These are phyloP conservation scores for Colletotrichum sp. DNA, from an alignment of 2,329 filamentous ascomycete genomes.

Conservation along the genomic window DNA sequence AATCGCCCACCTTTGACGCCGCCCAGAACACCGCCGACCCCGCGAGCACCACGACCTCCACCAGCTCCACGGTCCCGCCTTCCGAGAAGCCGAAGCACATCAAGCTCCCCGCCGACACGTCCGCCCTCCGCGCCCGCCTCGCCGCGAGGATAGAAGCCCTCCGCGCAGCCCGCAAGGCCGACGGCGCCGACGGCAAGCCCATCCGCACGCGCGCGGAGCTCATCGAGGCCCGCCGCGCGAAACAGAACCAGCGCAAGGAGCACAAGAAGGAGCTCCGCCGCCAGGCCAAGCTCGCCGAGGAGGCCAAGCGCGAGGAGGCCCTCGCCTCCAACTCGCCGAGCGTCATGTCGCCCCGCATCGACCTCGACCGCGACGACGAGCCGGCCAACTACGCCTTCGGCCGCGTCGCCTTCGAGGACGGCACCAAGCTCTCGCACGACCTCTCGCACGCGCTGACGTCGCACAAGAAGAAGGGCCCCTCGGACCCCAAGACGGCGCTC, in stretches of 20 bases:
- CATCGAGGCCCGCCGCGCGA: constrained; percentile 85
- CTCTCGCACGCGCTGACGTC: constrained; percentile 61
- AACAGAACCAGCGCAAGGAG: constrained; percentile 84
- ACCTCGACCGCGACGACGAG: constrained; percentile 43
- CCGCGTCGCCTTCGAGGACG: constrained; percentile 88
- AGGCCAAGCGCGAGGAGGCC: constrained; percentile 67
- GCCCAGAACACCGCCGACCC: constrained; percentile 44
- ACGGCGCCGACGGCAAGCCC: constrained; percentile 79
- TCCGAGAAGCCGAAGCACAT: constrained; percentile 69
- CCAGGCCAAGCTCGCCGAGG: constrained; percentile 81
- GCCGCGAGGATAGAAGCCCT: constrained; percentile 85
- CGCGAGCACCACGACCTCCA: constrained; percentile 69
- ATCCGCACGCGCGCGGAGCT: constrained; percentile 89
- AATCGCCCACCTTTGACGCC: constrained; percentile 67
- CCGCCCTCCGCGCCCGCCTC: constrained; percentile 78
- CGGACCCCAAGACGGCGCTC: constrained; percentile 86
- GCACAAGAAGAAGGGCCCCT: constrained; percentile 78
- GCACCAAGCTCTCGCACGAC: constrained; percentile 77
- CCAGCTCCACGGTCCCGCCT: constrained; percentile 68
- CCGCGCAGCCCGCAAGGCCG: constrained; percentile 85
- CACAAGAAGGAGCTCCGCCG: constrained; percentile 86
- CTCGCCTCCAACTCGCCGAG: constrained; percentile 67
- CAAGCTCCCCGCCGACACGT: constrained; percentile 72
- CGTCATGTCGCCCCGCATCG: constrained; percentile 61
- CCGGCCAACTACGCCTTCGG: constrained; percentile 80